A percentile compares a stretch with the other conserved stretches of the same genome.
These are phyloP conservation scores for Gonium pectorale DNA, from an alignment of 139 green algal species.

Conservation along the genomic window DNA sequence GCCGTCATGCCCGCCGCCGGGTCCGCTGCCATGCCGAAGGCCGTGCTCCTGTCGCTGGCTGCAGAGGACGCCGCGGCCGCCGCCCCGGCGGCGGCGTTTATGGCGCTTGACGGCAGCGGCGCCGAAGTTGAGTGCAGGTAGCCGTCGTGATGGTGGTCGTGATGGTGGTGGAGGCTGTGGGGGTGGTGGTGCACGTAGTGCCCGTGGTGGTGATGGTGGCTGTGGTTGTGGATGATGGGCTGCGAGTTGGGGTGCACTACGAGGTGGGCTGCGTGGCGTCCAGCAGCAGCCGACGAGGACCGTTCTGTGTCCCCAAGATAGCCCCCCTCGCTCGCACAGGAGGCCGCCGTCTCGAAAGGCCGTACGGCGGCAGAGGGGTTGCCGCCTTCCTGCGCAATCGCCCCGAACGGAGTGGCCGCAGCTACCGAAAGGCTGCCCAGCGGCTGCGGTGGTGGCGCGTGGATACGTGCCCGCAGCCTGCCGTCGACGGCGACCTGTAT, in stretches of 20 bases:
- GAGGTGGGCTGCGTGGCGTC: too few species aligned
- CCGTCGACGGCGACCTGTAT: background rate
- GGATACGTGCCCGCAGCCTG: background rate
- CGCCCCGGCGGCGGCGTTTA: background rate
- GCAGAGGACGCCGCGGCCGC: background rate
- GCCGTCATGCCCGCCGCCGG: background rate
- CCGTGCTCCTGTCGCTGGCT: too few species aligned
- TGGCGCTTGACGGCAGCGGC: background rate
- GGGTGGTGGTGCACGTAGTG: constrained; percentile 1
- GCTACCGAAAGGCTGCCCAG: background rate
- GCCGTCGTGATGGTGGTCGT: background rate
- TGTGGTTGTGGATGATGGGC: background rate
- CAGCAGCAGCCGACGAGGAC: too few species aligned
- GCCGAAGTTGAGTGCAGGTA: background rate
- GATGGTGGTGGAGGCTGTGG: background rate
- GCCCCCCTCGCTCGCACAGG: constrained; percentile 25
- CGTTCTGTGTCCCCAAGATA: constrained; percentile 46
- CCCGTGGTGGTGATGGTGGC: background rate
- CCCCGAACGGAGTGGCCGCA: background rate
- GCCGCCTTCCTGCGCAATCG: background rate
- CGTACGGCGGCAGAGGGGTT: background rate
- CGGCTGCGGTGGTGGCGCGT: background rate
- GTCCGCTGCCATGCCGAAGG: too few species aligned
- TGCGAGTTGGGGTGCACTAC: too few species aligned
- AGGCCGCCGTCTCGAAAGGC: background rate